Evolutionary conservation across 2,329 filamentous ascomycete species (phyloP).

Genomic region (Aspergillus fumigatus): DNA sequence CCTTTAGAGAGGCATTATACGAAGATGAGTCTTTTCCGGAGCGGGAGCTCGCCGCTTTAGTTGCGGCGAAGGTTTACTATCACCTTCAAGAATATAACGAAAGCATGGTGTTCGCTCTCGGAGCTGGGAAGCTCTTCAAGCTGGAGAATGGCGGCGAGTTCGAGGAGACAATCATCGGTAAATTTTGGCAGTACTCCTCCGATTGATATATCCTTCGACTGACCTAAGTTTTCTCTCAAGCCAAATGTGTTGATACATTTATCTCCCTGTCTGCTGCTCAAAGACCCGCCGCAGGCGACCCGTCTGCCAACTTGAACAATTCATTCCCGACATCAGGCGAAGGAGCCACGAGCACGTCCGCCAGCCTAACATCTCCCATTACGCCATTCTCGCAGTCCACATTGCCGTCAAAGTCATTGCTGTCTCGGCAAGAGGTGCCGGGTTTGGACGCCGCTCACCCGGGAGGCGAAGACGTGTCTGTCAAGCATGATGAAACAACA

Average conservation of each 20-base stretch:
- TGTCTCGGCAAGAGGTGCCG: slow-evolving; percentile 72
- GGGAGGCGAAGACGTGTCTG: slow-evolving; percentile 52
- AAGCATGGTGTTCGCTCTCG: slow-evolving; percentile 96
- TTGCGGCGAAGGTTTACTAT: slow-evolving; percentile 97
- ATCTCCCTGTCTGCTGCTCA: slow-evolving; percentile 70
- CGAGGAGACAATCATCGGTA: slow-evolving; percentile 94
- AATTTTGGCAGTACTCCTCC: slow-evolving; percentile 22
- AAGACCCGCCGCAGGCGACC: slow-evolving; percentile 47
- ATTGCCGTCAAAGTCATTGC: slow-evolving; percentile 85
- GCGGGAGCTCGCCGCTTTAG: slow-evolving; percentile 86
- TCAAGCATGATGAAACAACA: slow-evolving; percentile 52
- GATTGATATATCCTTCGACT: background rate
- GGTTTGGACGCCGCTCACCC: slow-evolving; percentile 54
- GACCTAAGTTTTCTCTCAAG: slow-evolving; percentile 29
- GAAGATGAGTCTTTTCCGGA: slow-evolving; percentile 95
- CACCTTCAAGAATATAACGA: slow-evolving; percentile 98
- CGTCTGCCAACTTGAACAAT: slow-evolving; percentile 68
- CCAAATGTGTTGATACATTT: slow-evolving; percentile 97
- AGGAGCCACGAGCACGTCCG: slow-evolving; percentile 62
- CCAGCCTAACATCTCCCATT: slow-evolving; percentile 74
- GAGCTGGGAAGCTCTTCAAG: slow-evolving; percentile 91
- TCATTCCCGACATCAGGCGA: slow-evolving; percentile 66
- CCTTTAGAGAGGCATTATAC: slow-evolving; percentile 81
- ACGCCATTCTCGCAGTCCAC: slow-evolving; percentile 94
- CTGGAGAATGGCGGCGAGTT: slow-evolving; percentile 89